Base-by-base conservation (phyloP, 2,329 filamentous ascomycete genomes). In the Colletotrichum orbiculare region DNA sequence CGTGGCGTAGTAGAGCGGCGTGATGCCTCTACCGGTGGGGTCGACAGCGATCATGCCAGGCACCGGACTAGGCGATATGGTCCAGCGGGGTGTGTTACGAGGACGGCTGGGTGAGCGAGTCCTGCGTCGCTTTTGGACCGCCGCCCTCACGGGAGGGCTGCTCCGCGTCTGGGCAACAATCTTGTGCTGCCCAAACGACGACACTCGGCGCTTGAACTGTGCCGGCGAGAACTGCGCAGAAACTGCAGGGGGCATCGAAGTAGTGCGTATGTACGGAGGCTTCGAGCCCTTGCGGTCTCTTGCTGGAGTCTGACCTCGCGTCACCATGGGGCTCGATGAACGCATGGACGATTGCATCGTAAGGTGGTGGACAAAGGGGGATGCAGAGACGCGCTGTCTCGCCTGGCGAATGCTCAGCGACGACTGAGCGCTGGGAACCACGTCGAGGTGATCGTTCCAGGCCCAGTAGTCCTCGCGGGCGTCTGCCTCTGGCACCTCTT, bases 1-100 rank as follows among this genome's bases (percentile, higher is more conserved):
- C 0, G 91, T 94, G 3, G 90, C 90, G 71, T 94, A 94, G n/a
- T 88, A 89, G 68, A 88, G 88, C 0, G 89, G 90, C 0, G 85
- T 87, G 11, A 80, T 81, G 12, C 75, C 75, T 38, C 82, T 76
- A 57, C 74, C 71, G 63, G 71, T 76, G 70, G 62, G 72, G 71
- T 74, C 69, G 56, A 75, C 61, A 4, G 72, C 60, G 4, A 68
- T 56, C 13, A 62, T 72, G 38, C 77, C 71, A 4, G 77, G 78
- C 66, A 77, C 74, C 5, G 81, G 79, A 71, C 77, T 85, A 52
- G 77, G 82, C 60, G 77, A 85, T 37, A 77, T 78, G 62, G 83
- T 88, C 79, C 82, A 85, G 34, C 85, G 81, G 0, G 87, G 87
- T 0, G 87, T 88, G 67, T 84, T 82, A 10, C 82, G 80, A 1